Percentiles rank a stretch among this genome's conserved stretches.
Conservation (phyloP, 2,329 filamentous ascomycete species). For the Colletotrichum navitas region DNA sequence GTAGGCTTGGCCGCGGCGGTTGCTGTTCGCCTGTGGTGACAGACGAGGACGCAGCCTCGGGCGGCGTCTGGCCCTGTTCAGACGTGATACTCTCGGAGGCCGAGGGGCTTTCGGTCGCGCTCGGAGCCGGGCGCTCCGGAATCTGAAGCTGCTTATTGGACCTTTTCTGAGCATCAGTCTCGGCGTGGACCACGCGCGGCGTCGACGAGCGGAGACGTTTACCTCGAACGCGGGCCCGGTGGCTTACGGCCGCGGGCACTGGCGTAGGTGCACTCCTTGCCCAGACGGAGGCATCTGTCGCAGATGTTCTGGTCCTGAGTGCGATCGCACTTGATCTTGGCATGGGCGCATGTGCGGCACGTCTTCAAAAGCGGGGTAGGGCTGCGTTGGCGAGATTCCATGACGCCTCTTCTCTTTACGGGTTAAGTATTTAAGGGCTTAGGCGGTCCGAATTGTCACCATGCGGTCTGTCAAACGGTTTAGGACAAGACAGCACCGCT, state of each 20-base stretch:
- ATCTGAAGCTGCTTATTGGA: constrained; percentile 28
- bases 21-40: not conserved
- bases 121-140: constrained; percentile 12
- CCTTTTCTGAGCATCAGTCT: constrained; percentile 20
- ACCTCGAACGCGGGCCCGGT: constrained; percentile 40
- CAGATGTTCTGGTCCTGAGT: constrained; percentile 51
- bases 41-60: not conserved
- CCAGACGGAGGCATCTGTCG: constrained; percentile 50
- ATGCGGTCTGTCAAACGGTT: constrained; percentile 9
- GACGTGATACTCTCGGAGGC: constrained; percentile 27
- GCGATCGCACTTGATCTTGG: constrained; percentile 53
- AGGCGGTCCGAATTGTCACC: not conserved
- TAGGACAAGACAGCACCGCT: constrained; percentile 3
- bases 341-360: constrained; percentile 52
- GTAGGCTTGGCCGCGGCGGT: not conserved
- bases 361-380: constrained; percentile 46
- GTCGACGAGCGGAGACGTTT: not conserved
- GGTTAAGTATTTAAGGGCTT: not conserved
- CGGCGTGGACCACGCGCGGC: not conserved
- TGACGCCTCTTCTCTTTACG: too few relatives aligned
- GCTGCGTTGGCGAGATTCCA: constrained; percentile 35
- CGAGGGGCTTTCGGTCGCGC: constrained; percentile 20
- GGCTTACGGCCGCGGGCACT: constrained; percentile 46
- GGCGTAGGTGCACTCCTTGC: constrained; percentile 51
- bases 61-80: constrained; percentile 9